phyloP scores from a whole-genome alignment of 148 eudicot species.

The Hydrangea macrophylla region DNA sequence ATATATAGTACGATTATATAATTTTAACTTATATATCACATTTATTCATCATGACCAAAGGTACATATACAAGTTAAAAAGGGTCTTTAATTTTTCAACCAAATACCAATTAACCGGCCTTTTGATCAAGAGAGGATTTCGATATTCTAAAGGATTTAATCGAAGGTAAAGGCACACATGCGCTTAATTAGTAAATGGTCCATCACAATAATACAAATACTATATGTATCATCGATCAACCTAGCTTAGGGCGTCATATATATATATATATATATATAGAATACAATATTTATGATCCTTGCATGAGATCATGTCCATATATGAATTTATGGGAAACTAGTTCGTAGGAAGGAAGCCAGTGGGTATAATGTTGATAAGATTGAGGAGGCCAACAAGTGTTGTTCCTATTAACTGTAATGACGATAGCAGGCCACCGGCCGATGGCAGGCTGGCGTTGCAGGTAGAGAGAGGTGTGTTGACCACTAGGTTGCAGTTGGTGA shows the following conservation, averaged over 20 bases:
- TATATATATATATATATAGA: not conserved
- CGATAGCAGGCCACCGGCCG: constrained; percentile 26
- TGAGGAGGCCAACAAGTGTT: constrained; percentile 23
- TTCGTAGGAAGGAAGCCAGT: constrained; percentile 18
- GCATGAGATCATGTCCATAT: not conserved
- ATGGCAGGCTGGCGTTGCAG: constrained; percentile 31
- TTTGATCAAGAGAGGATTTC: too few relatives aligned
- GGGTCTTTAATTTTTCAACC: too few relatives aligned
- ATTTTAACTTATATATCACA: too few relatives aligned
- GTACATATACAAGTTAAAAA: too few relatives aligned
- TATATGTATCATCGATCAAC: not conserved
- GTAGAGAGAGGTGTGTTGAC: constrained; percentile 34
- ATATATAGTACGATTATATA: too few relatives aligned
- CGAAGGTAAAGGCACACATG: too few relatives aligned
- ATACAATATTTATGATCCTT: too few relatives aligned
- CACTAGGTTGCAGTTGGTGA: constrained; percentile 21
- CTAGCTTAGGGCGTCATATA: not conserved
- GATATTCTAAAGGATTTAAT: too few relatives aligned
- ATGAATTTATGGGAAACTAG: not conserved
- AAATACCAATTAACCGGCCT: too few relatives aligned
- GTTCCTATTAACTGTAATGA: constrained; percentile 21
- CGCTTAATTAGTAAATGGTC: not conserved
- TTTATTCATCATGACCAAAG: too few relatives aligned
- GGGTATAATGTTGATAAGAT: constrained; percentile 22
- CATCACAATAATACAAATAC: not conserved